These are phyloP conservation scores for Nicotiana benthamiana DNA, from an alignment of 257 asterid species.

Conservation along the genomic window DNA sequence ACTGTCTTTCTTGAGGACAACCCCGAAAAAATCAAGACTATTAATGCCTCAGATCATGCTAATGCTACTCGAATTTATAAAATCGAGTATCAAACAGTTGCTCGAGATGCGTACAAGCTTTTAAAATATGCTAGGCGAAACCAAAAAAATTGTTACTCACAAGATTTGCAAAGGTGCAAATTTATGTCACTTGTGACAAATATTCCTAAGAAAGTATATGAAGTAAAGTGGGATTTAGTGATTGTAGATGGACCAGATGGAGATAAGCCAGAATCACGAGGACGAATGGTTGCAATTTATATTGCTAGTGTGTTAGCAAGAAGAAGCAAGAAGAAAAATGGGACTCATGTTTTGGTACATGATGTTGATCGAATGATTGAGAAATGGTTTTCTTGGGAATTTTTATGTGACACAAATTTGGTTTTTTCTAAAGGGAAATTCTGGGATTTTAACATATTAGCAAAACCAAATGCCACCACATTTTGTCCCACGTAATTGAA, in stretches of 20 bases:
- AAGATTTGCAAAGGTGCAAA: slow-evolving; percentile 27
- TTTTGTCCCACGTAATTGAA: slow-evolving; percentile 28
- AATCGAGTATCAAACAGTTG: slow-evolving; percentile 48
- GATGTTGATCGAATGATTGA: slow-evolving; percentile 70
- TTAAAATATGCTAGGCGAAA: slow-evolving; percentile 52
- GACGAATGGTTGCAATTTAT: slow-evolving; percentile 77
- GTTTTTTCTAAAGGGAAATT: slow-evolving; percentile 74
- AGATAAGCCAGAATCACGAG: slow-evolving; percentile 47
- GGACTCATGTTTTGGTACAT: slow-evolving; percentile 52
- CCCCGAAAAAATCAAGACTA: slow-evolving; percentile 18
- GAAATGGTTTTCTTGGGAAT: slow-evolving; percentile 89
- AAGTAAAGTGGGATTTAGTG: slow-evolving; percentile 58
- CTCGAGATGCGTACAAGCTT: slow-evolving; percentile 57
- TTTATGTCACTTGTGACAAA: slow-evolving; percentile 22
- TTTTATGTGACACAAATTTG: slow-evolving; percentile 63
- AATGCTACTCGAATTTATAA: slow-evolving; percentile 29
- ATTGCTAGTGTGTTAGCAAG: slow-evolving; percentile 62
- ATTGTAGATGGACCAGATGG: slow-evolving; percentile 82
- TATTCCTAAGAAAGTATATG: slow-evolving; percentile 40
- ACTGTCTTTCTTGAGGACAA: slow-evolving; percentile 58
- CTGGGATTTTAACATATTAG: slow-evolving; percentile 49
- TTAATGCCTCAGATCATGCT: slow-evolving; percentile 13
- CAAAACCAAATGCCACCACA: slow-evolving; percentile 33
- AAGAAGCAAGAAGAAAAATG: slow-evolving; percentile 38
- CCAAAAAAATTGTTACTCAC: slow-evolving; percentile 27